phyloP scores from a whole-genome alignment of 192 early-diverging fungal genomes.

The Entomortierella beljakovae region DNA sequence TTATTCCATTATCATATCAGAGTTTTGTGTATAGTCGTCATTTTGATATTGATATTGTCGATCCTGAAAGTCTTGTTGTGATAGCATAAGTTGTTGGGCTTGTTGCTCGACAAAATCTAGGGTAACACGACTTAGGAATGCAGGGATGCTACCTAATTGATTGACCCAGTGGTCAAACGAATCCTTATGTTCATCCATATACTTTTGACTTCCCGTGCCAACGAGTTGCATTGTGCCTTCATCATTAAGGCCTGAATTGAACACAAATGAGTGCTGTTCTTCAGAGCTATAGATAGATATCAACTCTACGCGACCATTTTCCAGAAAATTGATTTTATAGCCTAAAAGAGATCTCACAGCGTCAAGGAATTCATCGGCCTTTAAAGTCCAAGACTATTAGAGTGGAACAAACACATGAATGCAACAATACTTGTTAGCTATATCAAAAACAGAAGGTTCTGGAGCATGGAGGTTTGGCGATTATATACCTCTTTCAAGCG shows the following conservation, averaged over 20 bases:
- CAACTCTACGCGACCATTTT: slow-evolving; percentile 79
- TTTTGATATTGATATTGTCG: slow-evolving; percentile 12
- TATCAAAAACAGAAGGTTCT: too few relatives aligned
- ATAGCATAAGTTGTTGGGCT: slow-evolving; percentile 8
- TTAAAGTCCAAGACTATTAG: slow-evolving; percentile 68
- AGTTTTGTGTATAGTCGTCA: slow-evolving; percentile 30
- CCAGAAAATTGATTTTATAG: slow-evolving; percentile 73
- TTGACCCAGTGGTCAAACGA: slow-evolving; percentile 75
- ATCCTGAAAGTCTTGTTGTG: slow-evolving; percentile 5
- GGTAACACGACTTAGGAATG: slow-evolving; percentile 82
- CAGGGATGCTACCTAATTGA: slow-evolving; percentile 81
- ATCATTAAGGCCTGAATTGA: slow-evolving; percentile 74
- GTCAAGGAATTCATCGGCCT: slow-evolving; percentile 80
- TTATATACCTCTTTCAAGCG: slow-evolving; percentile 73
- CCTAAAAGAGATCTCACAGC: slow-evolving; percentile 81
- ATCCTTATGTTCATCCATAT: slow-evolving; percentile 65
- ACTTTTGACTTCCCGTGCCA: slow-evolving; percentile 74
- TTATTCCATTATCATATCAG: slow-evolving; percentile 42
- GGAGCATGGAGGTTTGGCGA: too few relatives aligned
- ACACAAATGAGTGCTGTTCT: slow-evolving; percentile 78
- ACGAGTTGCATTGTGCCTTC: slow-evolving; percentile 74
- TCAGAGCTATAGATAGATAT: slow-evolving; percentile 74
- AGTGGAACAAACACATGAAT: background rate
- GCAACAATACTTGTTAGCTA: too few relatives aligned
- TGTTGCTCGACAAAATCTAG: slow-evolving; percentile 71